These are phyloP conservation scores for Collybiopsis confluens DNA, from an alignment of 768 basidiomycete species.

Conservation along the genomic window DNA sequence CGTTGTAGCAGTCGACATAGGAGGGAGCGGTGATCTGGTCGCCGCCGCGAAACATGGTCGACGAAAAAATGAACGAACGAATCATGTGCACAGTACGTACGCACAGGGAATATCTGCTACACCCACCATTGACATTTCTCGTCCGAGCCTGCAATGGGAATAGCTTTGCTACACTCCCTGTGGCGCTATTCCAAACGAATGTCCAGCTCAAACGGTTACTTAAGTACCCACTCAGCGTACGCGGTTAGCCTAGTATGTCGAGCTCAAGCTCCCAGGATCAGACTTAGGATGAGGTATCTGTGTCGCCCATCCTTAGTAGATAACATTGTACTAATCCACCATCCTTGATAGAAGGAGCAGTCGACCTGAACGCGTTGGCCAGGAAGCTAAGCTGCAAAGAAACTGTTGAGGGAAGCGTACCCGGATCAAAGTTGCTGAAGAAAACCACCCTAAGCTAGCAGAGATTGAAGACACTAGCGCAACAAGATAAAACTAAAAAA, in stretches of 20 bases:
- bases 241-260: no score
- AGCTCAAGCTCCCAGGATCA: background rate
- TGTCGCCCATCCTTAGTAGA: background rate
- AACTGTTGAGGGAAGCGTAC: background rate
- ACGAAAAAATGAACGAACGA: background rate
- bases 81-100: background rate
- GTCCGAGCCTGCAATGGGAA: background rate
- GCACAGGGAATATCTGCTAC: background rate
- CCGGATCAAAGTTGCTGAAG: background rate
- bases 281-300: background rate
- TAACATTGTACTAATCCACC: background rate
- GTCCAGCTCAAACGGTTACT: no score
- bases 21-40: background rate
- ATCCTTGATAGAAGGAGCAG: background rate
- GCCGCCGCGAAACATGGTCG: background rate
- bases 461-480: background rate
- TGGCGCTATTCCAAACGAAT: background rate
- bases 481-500: background rate
- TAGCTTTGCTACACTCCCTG: background rate
- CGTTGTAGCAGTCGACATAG: constrained; percentile 3
- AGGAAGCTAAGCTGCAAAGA: background rate
- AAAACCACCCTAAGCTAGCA: background rate
- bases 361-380: background rate
- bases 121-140: background rate
- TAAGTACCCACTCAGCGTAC: no score